A percentile compares a stretch with the other conserved stretches of the same genome.
phyloP scores from a whole-genome alignment of 1,139 yeast genomes.

The Yamadazyma diospyri region DNA sequence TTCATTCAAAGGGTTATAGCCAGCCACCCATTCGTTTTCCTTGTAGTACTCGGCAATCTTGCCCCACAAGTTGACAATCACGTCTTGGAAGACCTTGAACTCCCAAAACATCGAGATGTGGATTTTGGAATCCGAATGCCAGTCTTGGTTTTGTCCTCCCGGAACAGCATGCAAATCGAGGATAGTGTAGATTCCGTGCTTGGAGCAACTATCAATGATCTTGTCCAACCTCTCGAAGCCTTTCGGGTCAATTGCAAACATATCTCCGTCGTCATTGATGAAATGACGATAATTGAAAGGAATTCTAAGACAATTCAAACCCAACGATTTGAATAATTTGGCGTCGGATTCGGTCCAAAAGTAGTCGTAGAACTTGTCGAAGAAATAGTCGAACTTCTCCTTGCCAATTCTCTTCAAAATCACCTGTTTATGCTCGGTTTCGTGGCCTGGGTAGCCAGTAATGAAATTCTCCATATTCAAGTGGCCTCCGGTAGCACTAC shows the following conservation, averaged over 20 bases:
- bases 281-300: slow-evolving; percentile 49
- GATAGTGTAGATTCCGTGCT: slow-evolving; percentile 38
- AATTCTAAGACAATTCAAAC: slow-evolving; percentile 41
- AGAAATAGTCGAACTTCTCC: slow-evolving; percentile 42
- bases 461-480: slow-evolving; percentile 50
- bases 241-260: slow-evolving; percentile 31
- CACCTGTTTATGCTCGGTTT: slow-evolving; percentile 41
- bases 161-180: slow-evolving; percentile 46
- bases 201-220: slow-evolving; percentile 36
- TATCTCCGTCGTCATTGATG: slow-evolving; percentile 37
- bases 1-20: slow-evolving; percentile 47
- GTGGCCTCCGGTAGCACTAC: slow-evolving; percentile 45
- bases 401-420: slow-evolving; percentile 32
- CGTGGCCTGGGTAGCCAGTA: slow-evolving; percentile 49
- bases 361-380: slow-evolving; percentile 44
- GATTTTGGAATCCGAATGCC: slow-evolving; percentile 44
- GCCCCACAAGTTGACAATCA: slow-evolving; percentile 37
- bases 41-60: slow-evolving; percentile 38
- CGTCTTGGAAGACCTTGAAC: slow-evolving; percentile 42
- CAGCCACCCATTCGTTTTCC: slow-evolving; percentile 44
- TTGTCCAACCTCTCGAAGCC: slow-evolving; percentile 41
- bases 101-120: slow-evolving; percentile 46
- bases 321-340: slow-evolving; percentile 34
- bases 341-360: slow-evolving; percentile 47
- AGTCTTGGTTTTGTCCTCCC: slow-evolving; percentile 49